phyloP scores from a whole-genome alignment of 2,329 filamentous ascomycete genomes.

The Trichoderma sp. region DNA sequence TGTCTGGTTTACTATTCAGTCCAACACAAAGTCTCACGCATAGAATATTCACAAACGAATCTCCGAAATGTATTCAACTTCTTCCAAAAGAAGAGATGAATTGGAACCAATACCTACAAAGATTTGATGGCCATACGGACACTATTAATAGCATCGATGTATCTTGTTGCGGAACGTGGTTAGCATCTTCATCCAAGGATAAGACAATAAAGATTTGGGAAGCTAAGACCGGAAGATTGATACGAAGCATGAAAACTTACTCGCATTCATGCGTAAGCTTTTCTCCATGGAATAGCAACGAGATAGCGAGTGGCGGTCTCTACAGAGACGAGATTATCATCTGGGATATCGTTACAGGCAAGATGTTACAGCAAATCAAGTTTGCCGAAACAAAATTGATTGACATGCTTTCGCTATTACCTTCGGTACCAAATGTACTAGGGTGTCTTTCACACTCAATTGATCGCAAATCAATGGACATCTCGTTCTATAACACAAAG shows the following conservation, averaged over 20 bases:
- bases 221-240: not conserved
- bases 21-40: not conserved
- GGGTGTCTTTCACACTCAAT: not conserved
- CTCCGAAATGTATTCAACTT: not conserved
- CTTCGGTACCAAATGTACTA: not conserved
- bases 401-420: not conserved
- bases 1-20: not conserved
- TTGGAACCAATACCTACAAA: not conserved
- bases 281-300: not conserved
- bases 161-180: not conserved
- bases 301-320: not conserved
- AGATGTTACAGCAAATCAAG: not conserved
- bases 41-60: not conserved
- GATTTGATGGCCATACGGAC: not conserved
- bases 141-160: accelerated
- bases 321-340: not conserved
- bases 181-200: not conserved
- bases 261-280: not conserved
- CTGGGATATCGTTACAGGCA: not conserved
- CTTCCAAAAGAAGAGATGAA: not conserved
- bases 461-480: not conserved
- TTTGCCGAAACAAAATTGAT: too few species aligned
- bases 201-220: not conserved
- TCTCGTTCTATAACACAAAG: not conserved
- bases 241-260: not conserved